Evolutionary conservation across 164 flowering plant species (phyloP), one percentile per base, ranked within the genome.

Genomic region (Taxillus chinensis): DNA sequence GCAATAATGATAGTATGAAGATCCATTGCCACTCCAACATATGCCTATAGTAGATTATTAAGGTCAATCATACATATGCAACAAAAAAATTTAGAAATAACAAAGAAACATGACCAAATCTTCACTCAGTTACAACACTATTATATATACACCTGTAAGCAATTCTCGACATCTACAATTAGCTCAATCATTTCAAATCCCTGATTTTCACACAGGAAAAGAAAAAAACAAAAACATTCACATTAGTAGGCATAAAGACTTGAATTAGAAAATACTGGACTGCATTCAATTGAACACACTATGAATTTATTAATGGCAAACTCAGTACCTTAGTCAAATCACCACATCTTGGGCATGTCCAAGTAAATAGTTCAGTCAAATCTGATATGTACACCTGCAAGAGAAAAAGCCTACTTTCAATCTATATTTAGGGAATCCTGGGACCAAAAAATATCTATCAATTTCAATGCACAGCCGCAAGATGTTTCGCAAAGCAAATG

Each of bases 301-400:
- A 11, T 48, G 27, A 48, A 11, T 6, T 49, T 27, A 5, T 15
- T 0, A 37, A n/a, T 0, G 43, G 11, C 37, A 41, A 6, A 53
- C 37, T 13, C 49, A 41, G 60, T 77, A 90, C 98, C 99, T 86
- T 62, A 11, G 83, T 87, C 75, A 80, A 59, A 59, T 73, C 96
- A 74, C 80, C 69, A 68, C 99, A 95, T 72, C 93, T 80, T 61
- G 87, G 61, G 73, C 99, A 95, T n/a, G 97, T 95, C 99, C 99
- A 95, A 42, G 88, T 76, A 75, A 95, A 85, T 40, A 95, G 76
- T 62, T 83, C 81, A 1, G 99, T 83, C 64, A 89, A 71, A 80
- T 95, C 97, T 53, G 99, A 86, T 73, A 89, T 75, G 74, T 95
- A 95, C 2, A 87, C 99, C 99, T 95, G 78, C 70, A 81, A 39